Base-by-base conservation (phyloP, 176 grass and related monocot genomes). In the Aegilops longissima region DNA sequence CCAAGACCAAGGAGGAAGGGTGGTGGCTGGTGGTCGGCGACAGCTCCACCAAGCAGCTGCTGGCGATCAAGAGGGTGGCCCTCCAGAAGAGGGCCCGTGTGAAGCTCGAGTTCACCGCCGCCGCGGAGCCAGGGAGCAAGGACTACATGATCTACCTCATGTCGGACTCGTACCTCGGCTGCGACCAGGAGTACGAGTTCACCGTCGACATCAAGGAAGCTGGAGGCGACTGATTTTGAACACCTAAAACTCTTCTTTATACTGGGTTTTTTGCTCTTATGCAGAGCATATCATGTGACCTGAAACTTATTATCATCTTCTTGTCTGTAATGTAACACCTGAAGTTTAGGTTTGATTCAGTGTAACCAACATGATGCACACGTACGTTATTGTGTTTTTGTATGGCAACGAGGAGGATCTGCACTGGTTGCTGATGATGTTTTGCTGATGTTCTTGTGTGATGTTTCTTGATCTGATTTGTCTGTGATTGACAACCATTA, bases 1-100 rank as follows among this genome's bases (percentile, higher is more conserved):
- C 96, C 8, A 95, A 95, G 83, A 63, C 88, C n/a, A 98, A 95
- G 88, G 96, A 98, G 85, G 96, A 98, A 94, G 96, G 96, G 14
- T 96, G 94, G 94, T 96, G 94, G 94, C 78, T 98, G 73, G 92
- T 95, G 29, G 85, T 92, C 38, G 86, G 94, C 65, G 80, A 89
- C 67, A 73, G 89, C 45, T 72, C 82, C 24, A 89, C 86, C 17
- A 95, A 98, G 62, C 96, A 98, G 78, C 87, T 98, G 45, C 78
- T 98, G 21, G 96, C 96, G 18, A 98, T 95, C 56, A 98, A 94
- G 86, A 92, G 96, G 54, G 93, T 98, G 31, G 72, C 90, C 1
- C 84, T 98, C 49, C 93, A 94, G 66, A 92, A 89, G 79, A 92
- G 88, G 82, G 90, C 90, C 12, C 93, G 89, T 51, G 93, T 92